Base-by-base conservation (phyloP, 441 rosid genomes). In the Viola pubescens region DNA sequence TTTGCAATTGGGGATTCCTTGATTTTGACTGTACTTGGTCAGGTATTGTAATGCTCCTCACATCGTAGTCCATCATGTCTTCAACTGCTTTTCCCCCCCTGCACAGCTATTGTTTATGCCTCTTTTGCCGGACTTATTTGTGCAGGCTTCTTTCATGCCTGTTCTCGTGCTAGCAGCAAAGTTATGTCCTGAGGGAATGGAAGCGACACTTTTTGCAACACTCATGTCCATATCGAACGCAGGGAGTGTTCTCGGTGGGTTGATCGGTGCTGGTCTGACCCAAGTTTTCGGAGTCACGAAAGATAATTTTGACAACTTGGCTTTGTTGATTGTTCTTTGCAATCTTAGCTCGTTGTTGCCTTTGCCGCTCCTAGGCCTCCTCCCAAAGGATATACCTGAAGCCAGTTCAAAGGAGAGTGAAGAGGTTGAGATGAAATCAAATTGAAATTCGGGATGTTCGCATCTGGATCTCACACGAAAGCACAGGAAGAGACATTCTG, bases 111-210 rank as follows among this genome's bases (percentile, higher is more conserved):
- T 26, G 34, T 26, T 26, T 26, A 26, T 26, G 34, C 34, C 2
- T 26, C 34, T 26, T 26, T 26, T 26, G 34, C 34, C 2, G 34
- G 34, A 26, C 34, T 26, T 26, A 26, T 26, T 37, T 51, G 14
- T 59, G 72, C 82, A 90, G 97, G 94, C 84, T 63, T 94, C 99
- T 40, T 90, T 94, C 81, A 94, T 90, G 97, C 97, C 96, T 2
- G 95, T 90, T 65, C 95, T 88, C 56, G 96, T 94, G 60, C 78
- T 90, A 43, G 96, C 98, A 7, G 97, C 97, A 4, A 86, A 83
- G 63, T 57, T 94, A 52, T 90, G 97, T 69, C 98, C 97, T 9
- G 96, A 88, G 74, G 99, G 97, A 68, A 88, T 94, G 96, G 99
- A 94, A 71, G 97, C 96, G 62, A 94, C 99, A 11, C 94, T 94